Base-by-base conservation (phyloP, 192 early-diverging fungal species). In the Mortierella claussenii region DNA sequence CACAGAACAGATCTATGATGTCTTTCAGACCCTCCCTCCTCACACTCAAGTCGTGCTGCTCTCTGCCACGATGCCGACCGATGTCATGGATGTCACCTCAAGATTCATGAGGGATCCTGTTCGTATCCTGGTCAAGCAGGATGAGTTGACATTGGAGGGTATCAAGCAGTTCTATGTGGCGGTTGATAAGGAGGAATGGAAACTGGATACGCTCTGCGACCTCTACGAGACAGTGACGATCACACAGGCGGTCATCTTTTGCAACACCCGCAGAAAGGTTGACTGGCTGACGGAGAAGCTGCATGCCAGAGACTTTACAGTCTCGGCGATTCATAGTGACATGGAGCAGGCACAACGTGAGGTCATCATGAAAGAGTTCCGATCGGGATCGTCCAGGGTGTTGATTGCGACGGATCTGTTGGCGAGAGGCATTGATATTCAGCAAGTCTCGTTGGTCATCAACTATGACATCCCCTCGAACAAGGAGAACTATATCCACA, bases 181-280 rank as follows among this genome's bases (percentile, higher is more conserved):
- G 46, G 96, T 99, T 23, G 96, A 98, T 73, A 92, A 94, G 84
- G 97, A 98, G 80, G 96, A 98, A 42, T 98, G 93, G 96, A 99
- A 99, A 85, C 85, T 97, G 55, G 97, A 97, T 79, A 98, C 97
- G 26, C 89, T 99, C 28, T 95, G 92, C 65, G 97, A 99, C 80
- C 79, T 99, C 49, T 98, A 96, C 84, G 95, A 98, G 71, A 96
- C 95, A 26, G 84, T 98, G 78, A 97, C 91, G 56, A 93, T 97
- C 60, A 97, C 95, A 9, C 97, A 98, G 65, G 96, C 97, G 20
- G 95, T 98, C 24, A 98, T 98, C 54, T 98, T 98, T 75, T 97
- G 95, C 83, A 98, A 98, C 84, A 96, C 95, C 2, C 85, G 94
- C 32, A 88, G 93, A 71, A 97, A 97, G 88, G 92, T 98, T 42